phyloP scores from a whole-genome alignment of 1,284 basidiomycete genomes.

The Sporisorium reilianum region DNA sequence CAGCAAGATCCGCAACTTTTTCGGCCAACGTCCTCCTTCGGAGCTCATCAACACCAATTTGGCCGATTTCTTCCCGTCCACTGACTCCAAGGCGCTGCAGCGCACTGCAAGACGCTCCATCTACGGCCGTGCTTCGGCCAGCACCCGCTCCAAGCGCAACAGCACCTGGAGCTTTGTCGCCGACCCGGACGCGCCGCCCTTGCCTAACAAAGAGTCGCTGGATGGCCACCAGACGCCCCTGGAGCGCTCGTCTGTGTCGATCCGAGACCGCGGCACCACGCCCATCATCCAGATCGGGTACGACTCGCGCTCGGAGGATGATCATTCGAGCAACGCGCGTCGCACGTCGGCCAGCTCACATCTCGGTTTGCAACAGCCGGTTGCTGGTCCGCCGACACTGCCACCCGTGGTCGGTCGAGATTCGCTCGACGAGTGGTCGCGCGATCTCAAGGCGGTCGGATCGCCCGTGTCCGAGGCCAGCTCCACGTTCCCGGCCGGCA shows the following conservation, averaged over 20 bases:
- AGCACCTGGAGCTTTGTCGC: slow-evolving; percentile 64
- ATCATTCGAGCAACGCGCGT: slow-evolving; percentile 18
- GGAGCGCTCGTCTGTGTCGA: slow-evolving; percentile 27
- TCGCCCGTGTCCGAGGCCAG: slow-evolving; percentile 39
- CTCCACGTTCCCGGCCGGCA: slow-evolving; percentile 22
- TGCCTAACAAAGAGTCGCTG: slow-evolving; percentile 55
- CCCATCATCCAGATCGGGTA: slow-evolving; percentile 55
- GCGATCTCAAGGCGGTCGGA: slow-evolving; percentile 52
- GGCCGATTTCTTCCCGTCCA: slow-evolving; percentile 93
- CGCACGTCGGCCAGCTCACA: slow-evolving; percentile 7
- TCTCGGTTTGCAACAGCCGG: slow-evolving; percentile 13
- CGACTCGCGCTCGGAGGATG: slow-evolving; percentile 41
- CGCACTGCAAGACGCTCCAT: slow-evolving; percentile 60
- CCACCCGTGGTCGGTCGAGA: slow-evolving; percentile 55
- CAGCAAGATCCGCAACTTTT: slow-evolving; percentile 88
- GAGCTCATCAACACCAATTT: slow-evolving; percentile 97
- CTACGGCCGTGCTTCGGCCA: slow-evolving; percentile 59
- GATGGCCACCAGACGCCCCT: slow-evolving; percentile 19
- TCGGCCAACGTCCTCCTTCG: slow-evolving; percentile 95
- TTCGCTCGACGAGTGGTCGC: slow-evolving; percentile 62
- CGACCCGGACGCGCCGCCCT: slow-evolving; percentile 54
- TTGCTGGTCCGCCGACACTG: slow-evolving; percentile 45
- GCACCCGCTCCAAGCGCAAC: slow-evolving; percentile 61
- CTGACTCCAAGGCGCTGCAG: slow-evolving; percentile 77
- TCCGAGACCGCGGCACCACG: slow-evolving; percentile 21